phyloP scores from a whole-genome alignment of 495 filamentous ascomycete genomes.

The Pseudoneurospora amorphoporcata region DNA sequence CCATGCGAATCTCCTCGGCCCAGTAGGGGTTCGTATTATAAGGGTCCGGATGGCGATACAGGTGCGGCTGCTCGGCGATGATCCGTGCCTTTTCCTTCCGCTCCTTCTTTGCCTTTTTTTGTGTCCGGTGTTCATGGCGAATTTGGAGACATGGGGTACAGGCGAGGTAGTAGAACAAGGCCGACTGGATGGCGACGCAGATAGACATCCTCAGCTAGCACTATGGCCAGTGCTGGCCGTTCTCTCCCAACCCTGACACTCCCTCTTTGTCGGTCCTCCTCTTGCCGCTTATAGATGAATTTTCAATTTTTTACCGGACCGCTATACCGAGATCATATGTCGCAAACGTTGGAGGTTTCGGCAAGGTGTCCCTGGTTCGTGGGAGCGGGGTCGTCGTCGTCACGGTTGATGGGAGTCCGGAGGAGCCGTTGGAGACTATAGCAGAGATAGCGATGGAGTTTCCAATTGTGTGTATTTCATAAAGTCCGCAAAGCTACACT shows the following conservation, averaged over 20 bases:
- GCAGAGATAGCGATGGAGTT: background rate
- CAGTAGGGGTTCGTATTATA: conserved; percentile 80
- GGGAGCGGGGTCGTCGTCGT: background rate
- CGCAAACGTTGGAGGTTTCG: background rate
- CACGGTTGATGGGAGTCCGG: background rate
- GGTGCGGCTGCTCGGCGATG: conserved; percentile 56
- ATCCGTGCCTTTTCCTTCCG: conserved; percentile 49
- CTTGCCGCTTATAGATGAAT: background rate
- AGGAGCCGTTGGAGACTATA: background rate
- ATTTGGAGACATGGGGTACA: conserved; percentile 70
- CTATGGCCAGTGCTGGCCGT: background rate
- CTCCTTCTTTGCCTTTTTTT: conserved; percentile 50
- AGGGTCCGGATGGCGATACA: conserved; percentile 69
- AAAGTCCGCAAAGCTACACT: background rate
- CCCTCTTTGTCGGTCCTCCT: background rate
- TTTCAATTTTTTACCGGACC: background rate
- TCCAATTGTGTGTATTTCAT: background rate
- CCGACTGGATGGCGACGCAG: conserved; percentile 55
- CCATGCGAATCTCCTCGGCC: conserved; percentile 71
- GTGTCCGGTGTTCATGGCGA: conserved; percentile 51
- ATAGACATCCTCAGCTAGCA: conserved; percentile 38
- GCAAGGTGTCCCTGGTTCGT: background rate
- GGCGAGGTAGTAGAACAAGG: conserved; percentile 75
- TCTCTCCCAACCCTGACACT: background rate
- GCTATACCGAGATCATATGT: background rate